Evolutionary conservation across 768 basidiomycete genomes (phyloP), one percentile per base, ranked within the genome.

Genomic region (Xerocomellus chrysenteron): DNA sequence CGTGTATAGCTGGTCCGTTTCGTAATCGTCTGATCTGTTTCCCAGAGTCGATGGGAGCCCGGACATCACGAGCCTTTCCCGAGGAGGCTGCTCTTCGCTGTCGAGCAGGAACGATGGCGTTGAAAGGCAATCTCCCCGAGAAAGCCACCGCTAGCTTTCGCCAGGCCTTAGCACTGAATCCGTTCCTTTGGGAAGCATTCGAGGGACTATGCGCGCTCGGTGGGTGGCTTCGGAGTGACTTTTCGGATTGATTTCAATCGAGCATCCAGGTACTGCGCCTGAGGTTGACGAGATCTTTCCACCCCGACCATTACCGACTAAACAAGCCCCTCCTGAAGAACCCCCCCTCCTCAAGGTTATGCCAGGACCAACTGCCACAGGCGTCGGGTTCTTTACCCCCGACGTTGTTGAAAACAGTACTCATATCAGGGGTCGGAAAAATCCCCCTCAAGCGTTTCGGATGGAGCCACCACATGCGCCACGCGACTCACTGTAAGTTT

Each of bases 161-260:
- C 45, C 82, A 85, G 56, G 89, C 92, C 28, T 77, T 97, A 57
- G 69, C 76, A 14, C 68, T 85, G 46, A 87, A 92, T 67, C 90
- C 92, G 33, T 82, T 91, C 68, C 73, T 94, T 52, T 96, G 93
- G 93, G 94, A 97, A 70, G 94, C 94, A 5, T 90, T 94, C 65
- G 91, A 94, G 66, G 93, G 91, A 0, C 71, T 97, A 35, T 96
- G 94, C 69, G 73, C 80, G 32, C 74, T 92, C 44, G 94, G 94
- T 89, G 64, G 50, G 78, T 58, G 54, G 49, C 37, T 52, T 57
- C 46, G 24, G n/a, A 40, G n/a, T 50, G 58, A 36, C 55, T 52
- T 39, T 58, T 30, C 46, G 26, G 30, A 35, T 21, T 7, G 49
- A 54, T 56, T 59, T 64, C 55, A 66, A 47, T 56, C 51, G 41